phyloP scores from a whole-genome alignment of 257 asterid genomes.

The Salvia miltiorrhiza region DNA sequence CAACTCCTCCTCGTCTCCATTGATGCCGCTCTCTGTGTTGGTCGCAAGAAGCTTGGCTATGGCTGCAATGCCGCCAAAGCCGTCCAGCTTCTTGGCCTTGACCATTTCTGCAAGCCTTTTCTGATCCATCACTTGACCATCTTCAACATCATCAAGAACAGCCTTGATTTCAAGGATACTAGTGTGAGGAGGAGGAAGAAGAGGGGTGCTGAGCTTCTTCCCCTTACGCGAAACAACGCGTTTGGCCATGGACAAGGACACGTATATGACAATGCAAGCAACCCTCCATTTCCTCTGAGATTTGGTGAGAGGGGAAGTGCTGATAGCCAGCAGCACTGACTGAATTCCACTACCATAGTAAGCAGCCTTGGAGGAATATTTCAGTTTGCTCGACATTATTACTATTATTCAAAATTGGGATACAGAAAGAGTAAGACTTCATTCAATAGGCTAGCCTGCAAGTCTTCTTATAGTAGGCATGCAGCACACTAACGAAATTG shows the following conservation, averaged over 20 bases:
- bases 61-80: conserved; percentile 39
- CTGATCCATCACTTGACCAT: conserved; percentile 1
- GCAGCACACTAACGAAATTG: conserved; percentile 5
- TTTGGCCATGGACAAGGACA: conserved; percentile 33
- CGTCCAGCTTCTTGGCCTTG: conserved; percentile 23
- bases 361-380: conserved; percentile 2
- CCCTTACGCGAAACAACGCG: conserved; percentile 14
- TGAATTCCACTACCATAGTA: conserved; percentile 20
- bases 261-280: conserved; percentile 38
- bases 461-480: conserved; percentile 17
- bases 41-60: conserved; percentile 33
- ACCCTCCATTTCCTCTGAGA: conserved; percentile 44
- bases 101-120: conserved; percentile 25
- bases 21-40: conserved; percentile 42
- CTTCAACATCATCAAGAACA: background rate
- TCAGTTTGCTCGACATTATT: conserved; percentile 25
- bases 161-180: conserved; percentile 28
- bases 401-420: too few species aligned
- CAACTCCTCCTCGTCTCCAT: conserved; percentile 36
- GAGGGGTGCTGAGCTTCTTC: too few species aligned
- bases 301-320: conserved; percentile 29
- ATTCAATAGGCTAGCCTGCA: background rate
- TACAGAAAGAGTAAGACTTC: conserved; percentile 27
- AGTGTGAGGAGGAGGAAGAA: conserved; percentile 18
- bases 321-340: conserved; percentile 29